Evolutionary conservation across 768 basidiomycete genomes (phyloP), one percentile per base, ranked within the genome.

Genomic region (Pholiota microspora): DNA sequence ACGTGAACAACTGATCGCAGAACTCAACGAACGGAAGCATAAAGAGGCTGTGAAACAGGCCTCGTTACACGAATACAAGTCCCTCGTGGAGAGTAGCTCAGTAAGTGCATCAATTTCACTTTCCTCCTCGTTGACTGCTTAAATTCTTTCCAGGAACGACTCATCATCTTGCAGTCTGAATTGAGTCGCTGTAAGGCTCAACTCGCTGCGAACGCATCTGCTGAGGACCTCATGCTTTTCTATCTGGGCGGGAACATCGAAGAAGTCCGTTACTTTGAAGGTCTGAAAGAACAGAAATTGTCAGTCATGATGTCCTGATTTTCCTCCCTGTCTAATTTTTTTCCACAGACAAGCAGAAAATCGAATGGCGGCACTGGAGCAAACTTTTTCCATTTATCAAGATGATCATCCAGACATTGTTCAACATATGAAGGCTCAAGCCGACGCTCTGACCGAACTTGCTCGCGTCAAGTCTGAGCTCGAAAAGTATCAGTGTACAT

Each of bases 151-250:
- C 42, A 93, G 84, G 89, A 89, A 56, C 87, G 94, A 34, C 85
- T 98, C 40, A 66, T 67, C 10, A 80, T 83, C 25, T 67, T 96
- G 23, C 74, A 83, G 57, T 87, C 87, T 1, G 93, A 98, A 67
- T 72, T 89, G 9, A 77, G 73, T 36, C 79, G 94, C 21, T 75
- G 88, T 58, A 91, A 88, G 67, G 78, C 87, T 13, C 80, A 82
- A 27, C 73, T 95, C n/a, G 93, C 90, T 16, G 91, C 92, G 0
- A 71, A 84, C 24, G 75, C 80, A 1, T 84, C 86, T 5, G 79
- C 88, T 21, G 82, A 84, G 56, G 88, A 92, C 46, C 74, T 93
- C 29, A 76, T 94, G 69, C 71, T 71, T 4, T 92, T 92, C 67
- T 78, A 95, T 59, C 72, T 85, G 50, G 75, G 75, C 42, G 82